Base-by-base conservation (phyloP, 2,329 filamentous ascomycete genomes). In the Hypoxylon sp. region DNA sequence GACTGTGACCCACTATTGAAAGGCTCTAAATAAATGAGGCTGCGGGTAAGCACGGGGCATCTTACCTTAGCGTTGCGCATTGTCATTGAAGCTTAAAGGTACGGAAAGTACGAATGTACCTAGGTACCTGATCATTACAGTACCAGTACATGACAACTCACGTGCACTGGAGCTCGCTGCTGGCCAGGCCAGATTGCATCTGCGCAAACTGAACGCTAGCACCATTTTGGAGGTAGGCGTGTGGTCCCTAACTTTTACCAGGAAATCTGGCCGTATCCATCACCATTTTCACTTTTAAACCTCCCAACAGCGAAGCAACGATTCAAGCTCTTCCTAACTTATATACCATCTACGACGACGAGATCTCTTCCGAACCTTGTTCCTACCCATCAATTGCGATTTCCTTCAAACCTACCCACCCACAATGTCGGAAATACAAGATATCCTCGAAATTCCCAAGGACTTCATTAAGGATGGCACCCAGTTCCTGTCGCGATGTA, bases 361-460 rank as follows among this genome's bases (percentile, higher is more conserved):
- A 65, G 34, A 60, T 38, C 49, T 38, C 34, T 51, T 9, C 9
- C 19, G 17, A 10, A n/a, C 17, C 19, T 17, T n/a, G 13, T 32
- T 19, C n/a, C 19, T 28, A 38, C n/a, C 36, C 34, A 59, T 46
- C 49, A 62, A 66, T 59, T 28, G 45, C 30, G 14, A 69, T n/a
- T 50, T 19, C 36, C 56, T 19, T 28, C 21, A 45, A 50, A 51
- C 51, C 32, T 43, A 65, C 38, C 23, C n/a, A 49, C 53, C 17
- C 79, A 82, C 74, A 77, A 89, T 89, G 87, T 85, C 89, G 80
- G 90, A 91, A 79, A 80, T 92, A 75, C 89, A 91, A 80, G 89
- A 92, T 78, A 82, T 93, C 75, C 86, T 91, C 77, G 90, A 93
- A 73, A 85, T 89, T 78, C 89, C 89, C 74, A 83, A 84, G 78